phyloP scores from a whole-genome alignment of 2,329 filamentous ascomycete species.

The Acephala macrosclerotiorum region DNA sequence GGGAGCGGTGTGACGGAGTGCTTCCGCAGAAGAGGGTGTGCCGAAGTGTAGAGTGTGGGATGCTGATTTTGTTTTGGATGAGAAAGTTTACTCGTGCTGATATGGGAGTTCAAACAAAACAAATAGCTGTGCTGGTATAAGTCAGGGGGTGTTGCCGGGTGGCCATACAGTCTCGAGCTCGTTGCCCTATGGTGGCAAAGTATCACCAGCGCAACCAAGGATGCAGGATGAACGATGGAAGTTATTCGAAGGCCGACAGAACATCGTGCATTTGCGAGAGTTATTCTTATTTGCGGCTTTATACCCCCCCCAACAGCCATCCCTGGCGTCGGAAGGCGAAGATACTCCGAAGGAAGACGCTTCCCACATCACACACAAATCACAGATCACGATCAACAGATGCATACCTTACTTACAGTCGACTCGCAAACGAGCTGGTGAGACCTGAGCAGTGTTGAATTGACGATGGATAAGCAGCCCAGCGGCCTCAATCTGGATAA shows the following conservation, averaged over 20 bases:
- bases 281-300: conserved; percentile 13
- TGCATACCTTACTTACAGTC: not conserved
- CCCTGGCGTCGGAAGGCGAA: conserved; percentile 7
- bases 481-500: conserved; percentile 33
- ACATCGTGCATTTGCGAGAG: conserved; percentile 4
- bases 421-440: conserved; percentile 14
- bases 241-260: not conserved
- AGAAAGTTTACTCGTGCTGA: conserved; percentile 15
- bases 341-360: conserved; percentile 1
- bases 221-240: conserved; percentile 13
- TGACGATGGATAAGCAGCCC: conserved; percentile 28
- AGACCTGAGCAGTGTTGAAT: conserved; percentile 26
- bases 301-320: not conserved
- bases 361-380: conserved; percentile 1
- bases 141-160: conserved; percentile 21
- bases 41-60: conserved; percentile 13
- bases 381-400: conserved; percentile 1
- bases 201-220: conserved; percentile 8
- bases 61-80: conserved; percentile 13
- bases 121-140: conserved; percentile 29
- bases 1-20: conserved; percentile 31
- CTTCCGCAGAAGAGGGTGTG: conserved; percentile 20
- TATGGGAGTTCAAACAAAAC: conserved; percentile 28
- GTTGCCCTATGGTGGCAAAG: conserved; percentile 24
- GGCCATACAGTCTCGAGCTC: not conserved